These are phyloP conservation scores for Auricularia auricula-judae DNA, from an alignment of 768 basidiomycete species.

Conservation along the genomic window DNA sequence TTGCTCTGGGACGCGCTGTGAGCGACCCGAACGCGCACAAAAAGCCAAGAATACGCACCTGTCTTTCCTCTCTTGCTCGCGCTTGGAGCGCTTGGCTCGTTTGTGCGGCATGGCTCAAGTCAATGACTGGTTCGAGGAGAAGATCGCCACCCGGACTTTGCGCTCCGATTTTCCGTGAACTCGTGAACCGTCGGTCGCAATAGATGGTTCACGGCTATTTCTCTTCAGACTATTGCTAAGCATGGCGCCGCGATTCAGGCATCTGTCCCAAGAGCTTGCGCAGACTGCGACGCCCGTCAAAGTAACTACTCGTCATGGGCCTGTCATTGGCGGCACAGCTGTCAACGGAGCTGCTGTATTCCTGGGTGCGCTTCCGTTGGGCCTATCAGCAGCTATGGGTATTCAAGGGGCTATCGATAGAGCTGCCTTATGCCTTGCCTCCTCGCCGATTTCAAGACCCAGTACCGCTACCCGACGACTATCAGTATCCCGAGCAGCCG, in stretches of 20 bases:
- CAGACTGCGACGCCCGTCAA: conserved; percentile 25
- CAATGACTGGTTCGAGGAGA: neutral
- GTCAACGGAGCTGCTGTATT: conserved; percentile 52
- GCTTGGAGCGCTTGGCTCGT: conserved; percentile 41
- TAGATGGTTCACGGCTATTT: neutral
- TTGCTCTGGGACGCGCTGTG: neutral
- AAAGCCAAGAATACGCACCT: conserved; percentile 22
- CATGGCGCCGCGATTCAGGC: neutral
- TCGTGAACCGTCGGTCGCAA: neutral
- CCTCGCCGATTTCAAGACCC: conserved; percentile 58
- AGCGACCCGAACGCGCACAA: neutral
- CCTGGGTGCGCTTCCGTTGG: conserved; percentile 32
- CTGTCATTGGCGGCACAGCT: conserved; percentile 47
- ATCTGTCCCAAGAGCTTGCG: conserved; percentile 16
- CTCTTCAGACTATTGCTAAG: conserved; percentile 7
- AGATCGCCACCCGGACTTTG: neutral
- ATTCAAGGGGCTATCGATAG: conserved; percentile 21
- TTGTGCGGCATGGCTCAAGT: conserved; percentile 48
- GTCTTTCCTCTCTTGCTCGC: conserved; percentile 31
- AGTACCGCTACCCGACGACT: conserved; percentile 37
- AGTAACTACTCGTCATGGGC: conserved; percentile 45
- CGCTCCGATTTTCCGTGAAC: neutral
- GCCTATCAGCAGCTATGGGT: no score
- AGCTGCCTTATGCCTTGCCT: conserved; percentile 63
- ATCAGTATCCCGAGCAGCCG: conserved; percentile 47